Base-by-base conservation (phyloP, 768 basidiomycete genomes). In the Pleurotus salmoneostramineus region DNA sequence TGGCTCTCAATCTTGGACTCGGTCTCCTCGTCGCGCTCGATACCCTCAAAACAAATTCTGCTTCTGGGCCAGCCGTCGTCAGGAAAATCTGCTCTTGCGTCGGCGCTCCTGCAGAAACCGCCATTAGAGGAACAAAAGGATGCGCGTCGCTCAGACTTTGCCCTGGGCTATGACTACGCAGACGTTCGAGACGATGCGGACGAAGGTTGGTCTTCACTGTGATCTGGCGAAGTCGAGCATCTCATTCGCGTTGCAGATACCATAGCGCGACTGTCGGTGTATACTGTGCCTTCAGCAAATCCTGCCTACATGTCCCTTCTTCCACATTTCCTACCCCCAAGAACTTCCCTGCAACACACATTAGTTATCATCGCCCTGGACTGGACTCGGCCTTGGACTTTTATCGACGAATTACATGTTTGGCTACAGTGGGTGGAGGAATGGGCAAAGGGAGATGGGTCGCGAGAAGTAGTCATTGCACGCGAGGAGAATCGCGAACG, bases 301-400 rank as follows among this genome's bases (percentile, higher is more conserved):
- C 71, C 79, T 0, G 80, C 89, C 1, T 87, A 93, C 62, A 84
- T 85, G 2, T 72, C 84, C 10, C 71, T 96, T 33, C 64, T 96
- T 0, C 91, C 93, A 0, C 83, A 88, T 59, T 91, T 93, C 62
- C 71, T 95, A 27, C 90, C 91, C 1, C 87, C 93, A 1, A 78
- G 83, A 57, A 74, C 80, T 32, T 75, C 83, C 5, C 71, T 93
- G 10, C 80, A 82, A 2, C 87, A 92, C 61, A 88, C 89, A 0
- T 76, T 92, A 33, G 84, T 94, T 46, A 74, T 97, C 65, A 89
- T 98, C 63, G 84, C 88, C 0, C 75, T 99, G 7, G 96, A 99
- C 70, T 99, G 97, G 96, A 96, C 94, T 63, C 83, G 83, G 62
- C 96, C 96, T 0, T 95, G 93, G 85, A 83, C 87, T 1, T 98